A percentile compares a stretch with the other conserved stretches of the same genome.
These are phyloP conservation scores for Lyophyllum decastes DNA, from an alignment of 768 basidiomycete genomes.

Conservation along the genomic window DNA sequence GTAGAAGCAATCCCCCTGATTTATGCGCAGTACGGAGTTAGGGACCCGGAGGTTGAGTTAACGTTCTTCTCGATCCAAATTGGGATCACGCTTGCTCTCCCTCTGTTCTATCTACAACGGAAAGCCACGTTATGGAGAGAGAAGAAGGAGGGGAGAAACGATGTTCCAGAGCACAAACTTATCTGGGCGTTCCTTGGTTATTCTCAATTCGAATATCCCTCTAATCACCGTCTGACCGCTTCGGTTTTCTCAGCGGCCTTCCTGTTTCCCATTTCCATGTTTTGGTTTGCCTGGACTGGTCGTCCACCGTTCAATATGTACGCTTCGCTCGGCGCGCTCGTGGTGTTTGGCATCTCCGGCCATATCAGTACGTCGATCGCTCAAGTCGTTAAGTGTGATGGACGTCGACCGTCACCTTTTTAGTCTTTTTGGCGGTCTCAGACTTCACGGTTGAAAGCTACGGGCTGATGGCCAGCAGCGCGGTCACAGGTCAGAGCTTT, in stretches of 20 bases:
- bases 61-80: constrained; percentile 18
- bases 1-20: constrained; percentile 22
- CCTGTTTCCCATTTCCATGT: constrained; percentile 23
- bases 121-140: constrained; percentile 21
- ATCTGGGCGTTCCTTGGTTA: constrained; percentile 20
- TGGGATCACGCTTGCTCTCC: constrained; percentile 18
- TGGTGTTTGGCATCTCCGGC: constrained; percentile 20
- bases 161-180: constrained; percentile 22
- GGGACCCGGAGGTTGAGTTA: constrained; percentile 16
- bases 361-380: constrained; percentile 17
- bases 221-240: neutral
- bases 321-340: constrained; percentile 19
- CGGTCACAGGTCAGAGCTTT: constrained; percentile 24
- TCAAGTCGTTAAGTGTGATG: neutral
- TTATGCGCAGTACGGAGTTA: constrained; percentile 18
- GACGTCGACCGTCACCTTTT: neutral
- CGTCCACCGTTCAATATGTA: constrained; percentile 19
- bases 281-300: constrained; percentile 24
- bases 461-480: constrained; percentile 23
- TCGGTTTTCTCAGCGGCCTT: constrained; percentile 13
- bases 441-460: constrained; percentile 26
- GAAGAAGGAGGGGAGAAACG: constrained; percentile 13
- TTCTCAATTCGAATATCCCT: neutral
- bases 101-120: constrained; percentile 19
- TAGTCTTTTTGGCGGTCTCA: constrained; percentile 21